Conservation (phyloP, 371 early-diverging fungal genomes). For the Capillidium rhysosporum region DNA sequence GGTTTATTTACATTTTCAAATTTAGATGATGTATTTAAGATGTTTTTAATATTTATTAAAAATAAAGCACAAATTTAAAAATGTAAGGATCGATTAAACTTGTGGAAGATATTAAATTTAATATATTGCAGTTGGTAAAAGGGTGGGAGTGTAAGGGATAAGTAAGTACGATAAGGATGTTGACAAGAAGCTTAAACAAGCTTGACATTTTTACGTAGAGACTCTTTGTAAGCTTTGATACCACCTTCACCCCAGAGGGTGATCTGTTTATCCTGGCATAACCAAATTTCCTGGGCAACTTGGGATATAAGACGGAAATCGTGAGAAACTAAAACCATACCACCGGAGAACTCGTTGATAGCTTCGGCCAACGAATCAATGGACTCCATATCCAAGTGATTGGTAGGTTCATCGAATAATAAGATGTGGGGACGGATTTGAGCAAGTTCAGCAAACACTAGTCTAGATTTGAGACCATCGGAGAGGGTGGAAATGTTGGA, state of each 20-base stretch:
- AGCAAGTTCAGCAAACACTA: slow-evolving; percentile 91
- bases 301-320: slow-evolving; percentile 95
- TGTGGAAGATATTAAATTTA: no score
- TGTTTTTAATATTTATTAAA: no score
- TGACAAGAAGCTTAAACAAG: slow-evolving; percentile 19
- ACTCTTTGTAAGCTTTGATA: slow-evolving; percentile 69
- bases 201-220: slow-evolving; percentile 56
- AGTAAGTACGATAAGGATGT: no score
- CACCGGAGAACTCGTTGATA: slow-evolving; percentile 87
- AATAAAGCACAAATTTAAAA: no score
- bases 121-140: no score
- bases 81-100: no score
- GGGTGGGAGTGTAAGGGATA: no score
- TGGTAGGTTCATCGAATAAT: slow-evolving; percentile 96
- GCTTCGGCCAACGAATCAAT: slow-evolving; percentile 95
- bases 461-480: slow-evolving; percentile 86
- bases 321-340: slow-evolving; percentile 97
- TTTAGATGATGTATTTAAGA: no score
- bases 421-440: slow-evolving; percentile 80
- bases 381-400: slow-evolving; percentile 81
- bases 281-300: slow-evolving; percentile 91
- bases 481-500: slow-evolving; percentile 72
- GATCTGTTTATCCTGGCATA: slow-evolving; percentile 64
- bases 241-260: slow-evolving; percentile 39
- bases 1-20: no score